Evolutionary conservation across 352 stramenopile species (phyloP).

Genomic region (Thraustotheca clavata): DNA sequence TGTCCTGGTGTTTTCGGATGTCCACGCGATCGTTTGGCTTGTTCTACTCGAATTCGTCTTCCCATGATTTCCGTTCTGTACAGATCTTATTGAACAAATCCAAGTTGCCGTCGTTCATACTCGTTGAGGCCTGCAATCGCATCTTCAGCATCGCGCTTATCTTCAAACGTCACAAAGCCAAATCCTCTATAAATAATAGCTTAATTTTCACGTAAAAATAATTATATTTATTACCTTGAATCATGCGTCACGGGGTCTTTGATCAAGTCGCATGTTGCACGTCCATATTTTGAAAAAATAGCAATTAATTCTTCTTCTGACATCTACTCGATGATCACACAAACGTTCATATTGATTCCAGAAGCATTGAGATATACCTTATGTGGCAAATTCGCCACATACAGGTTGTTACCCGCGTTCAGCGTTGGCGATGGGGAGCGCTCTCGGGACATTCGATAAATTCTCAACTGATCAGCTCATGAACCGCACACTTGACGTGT

Average conservation of each 20-base stretch:
- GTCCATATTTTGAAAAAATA: conserved; percentile 64
- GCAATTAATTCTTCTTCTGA: conserved; percentile 57
- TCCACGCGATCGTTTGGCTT: conserved; percentile 67
- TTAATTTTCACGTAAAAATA: too few relatives aligned
- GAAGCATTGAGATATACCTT: background rate
- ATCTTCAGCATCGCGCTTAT: conserved; percentile 84
- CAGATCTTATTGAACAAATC: background rate
- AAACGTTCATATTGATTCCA: background rate
- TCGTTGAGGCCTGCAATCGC: conserved; percentile 67
- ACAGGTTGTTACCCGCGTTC: conserved; percentile 77
- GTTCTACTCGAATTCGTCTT: conserved; percentile 63
- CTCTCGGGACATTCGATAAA: background rate
- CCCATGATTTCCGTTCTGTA: conserved; percentile 65
- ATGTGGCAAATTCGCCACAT: conserved; percentile 60
- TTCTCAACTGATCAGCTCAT: too few relatives aligned
- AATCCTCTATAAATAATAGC: conserved; percentile 31
- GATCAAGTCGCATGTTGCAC: conserved; percentile 69
- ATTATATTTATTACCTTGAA: conserved; percentile 43
- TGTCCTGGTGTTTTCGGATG: conserved; percentile 79
- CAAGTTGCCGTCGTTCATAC: conserved; percentile 26
- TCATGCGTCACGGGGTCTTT: conserved; percentile 55
- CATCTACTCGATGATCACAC: conserved; percentile 24
- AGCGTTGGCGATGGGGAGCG: background rate
- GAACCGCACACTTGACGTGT: too few relatives aligned
- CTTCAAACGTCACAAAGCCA: conserved; percentile 83